These are phyloP conservation scores for Boletus tylopilopsis DNA, from an alignment of 768 basidiomycete species.

Conservation along the genomic window DNA sequence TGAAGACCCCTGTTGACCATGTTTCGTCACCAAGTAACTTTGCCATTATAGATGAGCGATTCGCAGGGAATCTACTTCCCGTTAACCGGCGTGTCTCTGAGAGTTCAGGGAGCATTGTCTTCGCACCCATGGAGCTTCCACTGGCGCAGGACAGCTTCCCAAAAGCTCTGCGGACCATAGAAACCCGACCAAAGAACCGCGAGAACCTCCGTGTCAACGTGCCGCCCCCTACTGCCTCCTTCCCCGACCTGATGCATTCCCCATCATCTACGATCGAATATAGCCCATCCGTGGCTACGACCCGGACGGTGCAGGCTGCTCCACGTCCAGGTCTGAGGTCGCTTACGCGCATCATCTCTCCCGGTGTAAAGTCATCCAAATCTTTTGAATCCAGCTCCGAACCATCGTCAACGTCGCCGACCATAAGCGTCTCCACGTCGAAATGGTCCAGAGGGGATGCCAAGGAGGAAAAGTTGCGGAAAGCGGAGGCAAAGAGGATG, in stretches of 20 bases:
- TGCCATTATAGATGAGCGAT: constrained; percentile 38
- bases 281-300: background rate
- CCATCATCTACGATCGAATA: constrained; percentile 13
- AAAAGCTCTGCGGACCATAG: background rate
- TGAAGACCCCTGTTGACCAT: constrained; percentile 33
- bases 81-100: constrained; percentile 11
- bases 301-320: background rate
- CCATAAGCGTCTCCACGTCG: constrained; percentile 7
- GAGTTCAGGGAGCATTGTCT: constrained; percentile 22
- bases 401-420: constrained; percentile 16
- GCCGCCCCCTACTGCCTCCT: constrained; percentile 13
- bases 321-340: constrained; percentile 17
- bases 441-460: constrained; percentile 22
- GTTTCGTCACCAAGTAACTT: constrained; percentile 23
- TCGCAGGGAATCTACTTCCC: constrained; percentile 17
- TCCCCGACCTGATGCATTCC: constrained; percentile 17
- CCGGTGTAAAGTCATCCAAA: constrained; percentile 16
- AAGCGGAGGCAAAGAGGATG: constrained; percentile 40
- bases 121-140: constrained; percentile 15
- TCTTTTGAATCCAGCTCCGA: constrained; percentile 4
- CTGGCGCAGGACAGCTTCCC: constrained; percentile 21
- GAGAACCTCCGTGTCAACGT: constrained; percentile 31
- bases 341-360: constrained; percentile 27
- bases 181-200: constrained; percentile 23
- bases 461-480: constrained; percentile 41